Evolutionary conservation across 2,329 filamentous ascomycete species (phyloP).

Genomic region (Bipolaris cookei): DNA sequence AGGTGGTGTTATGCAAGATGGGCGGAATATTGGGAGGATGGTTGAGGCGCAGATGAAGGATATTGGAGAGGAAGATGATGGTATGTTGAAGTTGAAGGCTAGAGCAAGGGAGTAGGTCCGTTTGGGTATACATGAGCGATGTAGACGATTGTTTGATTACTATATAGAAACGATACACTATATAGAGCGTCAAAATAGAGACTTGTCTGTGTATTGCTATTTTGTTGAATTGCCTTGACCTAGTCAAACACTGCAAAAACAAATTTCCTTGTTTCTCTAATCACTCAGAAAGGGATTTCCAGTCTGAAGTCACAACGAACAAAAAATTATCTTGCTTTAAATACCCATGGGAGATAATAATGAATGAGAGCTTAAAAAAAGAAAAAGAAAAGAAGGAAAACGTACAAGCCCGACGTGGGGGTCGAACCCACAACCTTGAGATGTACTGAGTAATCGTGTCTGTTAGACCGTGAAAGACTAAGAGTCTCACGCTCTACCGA

Average conservation of each 20-base stretch:
- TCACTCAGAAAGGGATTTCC: too few relatives aligned
- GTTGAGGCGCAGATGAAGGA: constrained; percentile 43
- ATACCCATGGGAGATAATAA: too few relatives aligned
- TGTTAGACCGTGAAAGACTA: constrained; percentile 24
- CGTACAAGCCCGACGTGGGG: constrained; percentile 2
- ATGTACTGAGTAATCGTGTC: constrained; percentile 3
- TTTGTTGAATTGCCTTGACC: too few relatives aligned
- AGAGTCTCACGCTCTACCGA: constrained; percentile 54
- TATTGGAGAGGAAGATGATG: constrained; percentile 33
- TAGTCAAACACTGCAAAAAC: too few relatives aligned
- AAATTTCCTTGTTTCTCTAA: too few relatives aligned
- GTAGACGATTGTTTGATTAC: neutral
- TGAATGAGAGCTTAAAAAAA: too few relatives aligned
- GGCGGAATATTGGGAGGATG: constrained; percentile 36
- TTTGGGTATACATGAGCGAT: neutral
- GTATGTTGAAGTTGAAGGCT: constrained; percentile 29
- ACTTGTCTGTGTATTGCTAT: too few relatives aligned
- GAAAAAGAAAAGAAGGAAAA: neutral
- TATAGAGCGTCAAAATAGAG: neutral
- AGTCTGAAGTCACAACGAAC: too few relatives aligned
- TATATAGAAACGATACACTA: too few relatives aligned
- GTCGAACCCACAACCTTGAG: neutral
- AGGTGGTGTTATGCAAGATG: constrained; percentile 63
- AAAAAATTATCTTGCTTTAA: too few relatives aligned
- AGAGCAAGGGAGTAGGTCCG: constrained; percentile 16